Evolutionary conservation across 331 rosid genomes (phyloP), one percentile per base, ranked within the genome.

Genomic region (Prunus yedoensis): DNA sequence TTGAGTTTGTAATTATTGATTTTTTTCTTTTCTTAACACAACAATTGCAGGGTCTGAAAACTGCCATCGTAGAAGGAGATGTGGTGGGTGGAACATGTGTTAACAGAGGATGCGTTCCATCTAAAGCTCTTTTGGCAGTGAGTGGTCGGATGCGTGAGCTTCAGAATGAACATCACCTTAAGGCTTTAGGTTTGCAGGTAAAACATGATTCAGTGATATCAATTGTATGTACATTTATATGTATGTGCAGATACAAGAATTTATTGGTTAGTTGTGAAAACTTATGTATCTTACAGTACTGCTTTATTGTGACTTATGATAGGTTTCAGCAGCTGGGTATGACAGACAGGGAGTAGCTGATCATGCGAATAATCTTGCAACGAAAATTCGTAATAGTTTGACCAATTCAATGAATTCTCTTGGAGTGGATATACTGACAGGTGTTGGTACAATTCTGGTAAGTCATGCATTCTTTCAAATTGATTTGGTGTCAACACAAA

Each of bases 41-140:
- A 68, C 74, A 69, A 59, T 70, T 85, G 64, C 94, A 95, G 98
- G 99, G 99, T 70, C 75, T 95, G 82, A 95, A 95, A 91, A 95
- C 97, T 53, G 99, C 94, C 23, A 81, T 95, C 18, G 88, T 95
- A 4, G 99, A 95, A 83, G 99, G 99, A 83, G 99, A 92, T 52
- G 97, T 95, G 82, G 97, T 95, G 68, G 99, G 98, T 27, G 99
- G 99, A 80, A 95, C 99, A 21, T 95, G 99, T 79, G 99, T 95
- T 54, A 95, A 95, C 84, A 89, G 98, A 85, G 99, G 99, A 5
- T 95, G 99, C 54, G 99, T 95, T 86, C 99, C 99, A 60, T 95
- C 99, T 1, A 95, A 95, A 83, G 99, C 99, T 80, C 99, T 95
- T 87, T 82, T 95, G 80, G 99, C 99, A 64, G 97, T 87, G 5